Evolutionary conservation across 306 rosid species (phyloP).

Genomic region (Lathyrus tuberosus): DNA sequence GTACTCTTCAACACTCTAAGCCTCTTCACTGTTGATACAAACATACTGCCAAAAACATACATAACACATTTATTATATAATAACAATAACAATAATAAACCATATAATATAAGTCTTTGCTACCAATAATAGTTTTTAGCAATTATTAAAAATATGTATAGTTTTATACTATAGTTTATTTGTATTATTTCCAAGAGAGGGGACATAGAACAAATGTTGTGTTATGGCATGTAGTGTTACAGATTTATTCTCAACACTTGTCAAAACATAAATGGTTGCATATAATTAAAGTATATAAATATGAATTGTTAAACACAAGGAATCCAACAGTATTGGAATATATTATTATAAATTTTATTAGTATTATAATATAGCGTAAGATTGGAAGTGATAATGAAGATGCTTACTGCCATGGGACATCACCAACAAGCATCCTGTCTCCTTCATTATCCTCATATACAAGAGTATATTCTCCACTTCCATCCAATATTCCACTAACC

Average conservation of each 20-base stretch:
- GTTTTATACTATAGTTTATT: conserved; percentile 9
- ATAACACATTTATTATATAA: background rate
- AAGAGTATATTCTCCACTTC: conserved; percentile 97
- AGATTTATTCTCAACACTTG: conserved; percentile 38
- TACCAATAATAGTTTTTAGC: too few relatives aligned
- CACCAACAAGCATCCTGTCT: conserved; percentile 99
- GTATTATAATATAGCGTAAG: conserved; percentile 28
- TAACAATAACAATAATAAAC: too few relatives aligned
- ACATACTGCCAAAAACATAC: conserved; percentile 86
- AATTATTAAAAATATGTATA: too few relatives aligned
- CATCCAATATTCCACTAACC: conserved; percentile 74
- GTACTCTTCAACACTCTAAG: conserved; percentile 91
- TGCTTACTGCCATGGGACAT: conserved; percentile 99
- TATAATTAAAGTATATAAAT: conserved; percentile 22
- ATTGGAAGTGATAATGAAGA: conserved; percentile 40
- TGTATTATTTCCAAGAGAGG: conserved; percentile 34
- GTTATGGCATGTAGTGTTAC: conserved; percentile 41
- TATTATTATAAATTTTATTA: background rate
- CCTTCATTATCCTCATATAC: conserved; percentile 99
- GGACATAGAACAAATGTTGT: conserved; percentile 40
- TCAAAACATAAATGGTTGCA: conserved; percentile 20
- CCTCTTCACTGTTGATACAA: conserved; percentile 87
- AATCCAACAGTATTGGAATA: conserved; percentile 46
- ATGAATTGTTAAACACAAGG: conserved; percentile 39
- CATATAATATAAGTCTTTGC: too few relatives aligned